phyloP scores from a whole-genome alignment of 1,284 basidiomycete genomes.

The Omphalotus olearius region DNA sequence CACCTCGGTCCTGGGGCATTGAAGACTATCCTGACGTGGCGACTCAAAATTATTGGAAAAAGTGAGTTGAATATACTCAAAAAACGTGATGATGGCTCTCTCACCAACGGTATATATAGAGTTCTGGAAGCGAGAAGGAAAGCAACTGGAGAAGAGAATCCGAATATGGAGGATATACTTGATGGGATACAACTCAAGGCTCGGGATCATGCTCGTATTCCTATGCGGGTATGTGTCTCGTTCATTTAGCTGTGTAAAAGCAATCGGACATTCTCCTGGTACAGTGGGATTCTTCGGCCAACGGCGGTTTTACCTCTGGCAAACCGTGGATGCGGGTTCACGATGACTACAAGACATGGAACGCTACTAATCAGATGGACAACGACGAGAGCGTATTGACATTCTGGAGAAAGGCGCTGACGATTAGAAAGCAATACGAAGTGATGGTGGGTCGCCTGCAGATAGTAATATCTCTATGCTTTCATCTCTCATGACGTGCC shows the following conservation, averaged over 20 bases:
- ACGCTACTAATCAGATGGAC: constrained; percentile 46
- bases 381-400: constrained; percentile 48
- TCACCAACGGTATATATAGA: constrained; percentile 20
- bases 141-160: constrained; percentile 32
- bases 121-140: constrained; percentile 35
- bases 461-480: constrained; percentile 3
- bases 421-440: constrained; percentile 47
- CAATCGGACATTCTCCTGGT: not conserved
- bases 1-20: constrained; percentile 62
- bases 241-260: not conserved
- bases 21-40: constrained; percentile 72
- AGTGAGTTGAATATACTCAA: constrained; percentile 24
- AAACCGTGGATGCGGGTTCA: constrained; percentile 77
- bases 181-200: constrained; percentile 58
- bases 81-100: not conserved
- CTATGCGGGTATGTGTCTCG: constrained; percentile 45
- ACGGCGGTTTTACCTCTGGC: constrained; percentile 65
- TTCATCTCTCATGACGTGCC: constrained; percentile 4
- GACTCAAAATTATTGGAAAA: constrained; percentile 44
- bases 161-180: constrained; percentile 56
- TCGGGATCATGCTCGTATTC: constrained; percentile 67
- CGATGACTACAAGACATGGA: constrained; percentile 63
- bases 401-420: constrained; percentile 58
- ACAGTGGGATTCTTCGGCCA: constrained; percentile 54
- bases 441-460: constrained; percentile 43